Evolutionary conservation across 345 rosid species (phyloP).

Genomic region (Populus euphratica): DNA sequence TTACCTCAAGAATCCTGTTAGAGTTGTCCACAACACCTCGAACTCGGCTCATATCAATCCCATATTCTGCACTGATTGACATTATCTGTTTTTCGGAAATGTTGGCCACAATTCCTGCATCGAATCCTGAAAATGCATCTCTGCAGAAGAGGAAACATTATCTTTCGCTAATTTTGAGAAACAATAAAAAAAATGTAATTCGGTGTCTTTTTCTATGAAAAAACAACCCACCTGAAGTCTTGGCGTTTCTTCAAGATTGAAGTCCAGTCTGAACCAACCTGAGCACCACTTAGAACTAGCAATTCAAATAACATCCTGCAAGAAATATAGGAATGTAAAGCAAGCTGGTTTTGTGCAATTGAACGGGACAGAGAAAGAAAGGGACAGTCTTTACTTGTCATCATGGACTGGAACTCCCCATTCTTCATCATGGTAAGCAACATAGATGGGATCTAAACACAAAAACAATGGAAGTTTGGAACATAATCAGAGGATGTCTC

Average conservation of each 20-base stretch:
- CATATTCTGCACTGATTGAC: constrained; percentile 38
- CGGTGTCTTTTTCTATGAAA: not conserved
- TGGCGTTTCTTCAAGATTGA: constrained; percentile 57
- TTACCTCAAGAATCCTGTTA: constrained; percentile 51
- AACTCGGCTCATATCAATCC: constrained; percentile 49
- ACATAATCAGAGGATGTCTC: not conserved
- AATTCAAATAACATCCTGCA: constrained; percentile 51
- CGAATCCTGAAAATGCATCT: constrained; percentile 54
- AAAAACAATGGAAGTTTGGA: not conserved
- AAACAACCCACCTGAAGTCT: constrained; percentile 38
- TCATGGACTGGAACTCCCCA: constrained; percentile 69
- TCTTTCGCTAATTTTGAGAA: not conserved
- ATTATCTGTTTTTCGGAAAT: constrained; percentile 48
- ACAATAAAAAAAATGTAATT: not conserved
- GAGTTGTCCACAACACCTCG: constrained; percentile 61
- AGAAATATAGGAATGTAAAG: not conserved
- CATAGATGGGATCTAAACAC: constrained; percentile 50
- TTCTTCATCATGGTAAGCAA: constrained; percentile 62
- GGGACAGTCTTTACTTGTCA: constrained; percentile 37
- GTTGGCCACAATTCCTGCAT: constrained; percentile 42
- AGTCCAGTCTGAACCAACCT: constrained; percentile 70
- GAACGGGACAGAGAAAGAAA: not conserved
- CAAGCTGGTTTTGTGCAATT: too few species aligned
- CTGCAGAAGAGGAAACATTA: constrained; percentile 21
- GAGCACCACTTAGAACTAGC: constrained; percentile 57